Evolutionary conservation across 2,329 filamentous ascomycete genomes (phyloP).

Genomic region (Magnaporthiopsis rhizophila): DNA sequence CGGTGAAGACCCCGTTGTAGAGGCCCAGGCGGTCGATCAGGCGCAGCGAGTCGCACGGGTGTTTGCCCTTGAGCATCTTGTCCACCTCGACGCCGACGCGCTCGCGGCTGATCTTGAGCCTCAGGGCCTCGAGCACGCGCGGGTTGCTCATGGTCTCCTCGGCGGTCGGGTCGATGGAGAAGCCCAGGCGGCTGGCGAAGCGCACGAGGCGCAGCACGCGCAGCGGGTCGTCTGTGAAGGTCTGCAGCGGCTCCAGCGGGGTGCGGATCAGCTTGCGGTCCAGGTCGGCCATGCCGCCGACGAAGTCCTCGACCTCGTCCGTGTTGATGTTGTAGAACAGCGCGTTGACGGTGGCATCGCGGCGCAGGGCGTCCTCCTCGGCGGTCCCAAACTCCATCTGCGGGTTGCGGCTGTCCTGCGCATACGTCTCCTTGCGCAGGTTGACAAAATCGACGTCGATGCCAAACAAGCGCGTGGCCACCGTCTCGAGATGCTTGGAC

Average conservation of each 20-base stretch:
- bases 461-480: constrained; percentile 76
- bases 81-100: constrained; percentile 79
- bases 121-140: constrained; percentile 74
- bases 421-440: constrained; percentile 82
- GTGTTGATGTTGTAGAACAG: constrained; percentile 92
- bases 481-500: constrained; percentile 91
- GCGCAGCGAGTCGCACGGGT: constrained; percentile 53
- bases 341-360: constrained; percentile 91
- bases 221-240: constrained; percentile 89
- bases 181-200: constrained; percentile 79
- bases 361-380: constrained; percentile 77
- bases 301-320: constrained; percentile 75
- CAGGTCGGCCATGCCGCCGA: constrained; percentile 71
- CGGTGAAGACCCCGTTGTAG: constrained; percentile 66
- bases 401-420: constrained; percentile 81
- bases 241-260: constrained; percentile 79
- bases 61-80: constrained; percentile 73
- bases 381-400: constrained; percentile 91
- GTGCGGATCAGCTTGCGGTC: constrained; percentile 66
- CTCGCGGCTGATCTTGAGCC: constrained; percentile 84
- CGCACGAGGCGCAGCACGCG: constrained; percentile 79
- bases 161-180: constrained; percentile 64
- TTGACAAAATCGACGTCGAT: constrained; percentile 94
- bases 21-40: constrained; percentile 60
- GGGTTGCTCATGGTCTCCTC: constrained; percentile 66